Evolutionary conservation across 2,329 filamentous ascomycete species (phyloP).

Genomic region (Sclerotinia glacialis): DNA sequence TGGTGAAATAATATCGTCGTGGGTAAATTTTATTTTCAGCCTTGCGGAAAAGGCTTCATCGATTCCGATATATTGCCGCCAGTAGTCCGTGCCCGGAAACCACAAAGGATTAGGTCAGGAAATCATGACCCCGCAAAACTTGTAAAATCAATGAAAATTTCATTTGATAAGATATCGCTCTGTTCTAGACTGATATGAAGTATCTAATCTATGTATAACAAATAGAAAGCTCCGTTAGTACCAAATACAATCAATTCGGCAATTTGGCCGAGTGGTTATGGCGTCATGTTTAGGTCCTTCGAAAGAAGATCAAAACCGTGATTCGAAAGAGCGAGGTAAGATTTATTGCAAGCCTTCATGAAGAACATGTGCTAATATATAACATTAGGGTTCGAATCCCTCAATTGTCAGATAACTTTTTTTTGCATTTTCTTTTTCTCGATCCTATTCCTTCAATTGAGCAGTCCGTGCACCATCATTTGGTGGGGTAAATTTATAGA

Average conservation of each 20-base stretch:
- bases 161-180: neutral
- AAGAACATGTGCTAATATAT: too few relatives aligned
- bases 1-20: neutral
- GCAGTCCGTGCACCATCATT: too few relatives aligned
- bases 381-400: constrained; percentile 56
- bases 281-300: constrained; percentile 52
- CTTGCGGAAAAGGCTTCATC: constrained; percentile 26
- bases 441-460: too few relatives aligned
- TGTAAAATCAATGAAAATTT: neutral
- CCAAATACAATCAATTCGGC: too few relatives aligned
- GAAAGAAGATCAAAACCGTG: constrained; percentile 37
- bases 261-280: constrained; percentile 57
- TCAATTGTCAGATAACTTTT: constrained; percentile 43
- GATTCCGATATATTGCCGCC: neutral
- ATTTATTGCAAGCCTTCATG: too few relatives aligned
- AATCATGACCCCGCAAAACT: neutral
- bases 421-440: constrained; percentile 20
- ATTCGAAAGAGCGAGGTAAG: constrained; percentile 47
- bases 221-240: too few relatives aligned
- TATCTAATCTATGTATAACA: neutral
- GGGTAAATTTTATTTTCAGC: constrained; percentile 26
- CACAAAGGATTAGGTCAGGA: neutral
- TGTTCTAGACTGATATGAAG: neutral
- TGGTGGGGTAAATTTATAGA: too few relatives aligned
- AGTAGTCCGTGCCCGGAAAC: neutral